These are phyloP conservation scores for Mortierella sp. DNA, from an alignment of 371 early-diverging fungal species.

Conservation along the genomic window DNA sequence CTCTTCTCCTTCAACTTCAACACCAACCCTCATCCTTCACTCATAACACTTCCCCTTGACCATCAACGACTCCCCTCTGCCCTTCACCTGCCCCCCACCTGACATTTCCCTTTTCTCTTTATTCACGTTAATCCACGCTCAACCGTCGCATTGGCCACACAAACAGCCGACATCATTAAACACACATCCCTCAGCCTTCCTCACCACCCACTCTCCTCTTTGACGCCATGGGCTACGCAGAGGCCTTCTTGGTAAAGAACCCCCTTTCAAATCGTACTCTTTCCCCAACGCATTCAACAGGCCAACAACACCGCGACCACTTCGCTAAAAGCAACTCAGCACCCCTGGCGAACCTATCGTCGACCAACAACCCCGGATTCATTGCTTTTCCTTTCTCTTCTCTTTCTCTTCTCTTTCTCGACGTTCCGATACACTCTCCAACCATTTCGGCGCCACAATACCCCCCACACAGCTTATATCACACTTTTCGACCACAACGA, in stretches of 20 bases:
- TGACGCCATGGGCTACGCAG: conserved; percentile 32
- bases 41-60: not conserved
- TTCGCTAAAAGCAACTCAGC: not conserved
- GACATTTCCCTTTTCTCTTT: not conserved
- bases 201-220: not conserved
- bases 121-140: conserved; percentile 5
- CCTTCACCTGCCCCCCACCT: not conserved
- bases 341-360: not conserved
- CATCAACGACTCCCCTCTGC: not conserved
- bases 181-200: not conserved
- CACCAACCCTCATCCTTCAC: not conserved
- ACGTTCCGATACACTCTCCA: too few relatives aligned
- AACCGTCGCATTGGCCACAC: conserved; percentile 10
- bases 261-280: too few relatives aligned
- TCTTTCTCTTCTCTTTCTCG: not conserved
- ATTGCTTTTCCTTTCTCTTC: not conserved
- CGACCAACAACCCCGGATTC: not conserved
- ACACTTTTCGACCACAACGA: not conserved
- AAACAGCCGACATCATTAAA: conserved; percentile 3
- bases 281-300: not conserved
- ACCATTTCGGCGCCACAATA: not conserved
- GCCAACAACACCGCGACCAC: not conserved
- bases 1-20: not conserved
- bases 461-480: not conserved
- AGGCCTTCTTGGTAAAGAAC: conserved; percentile 37